Conservation (phyloP, 2,329 filamentous ascomycete genomes). For the Fusarium sp. region DNA sequence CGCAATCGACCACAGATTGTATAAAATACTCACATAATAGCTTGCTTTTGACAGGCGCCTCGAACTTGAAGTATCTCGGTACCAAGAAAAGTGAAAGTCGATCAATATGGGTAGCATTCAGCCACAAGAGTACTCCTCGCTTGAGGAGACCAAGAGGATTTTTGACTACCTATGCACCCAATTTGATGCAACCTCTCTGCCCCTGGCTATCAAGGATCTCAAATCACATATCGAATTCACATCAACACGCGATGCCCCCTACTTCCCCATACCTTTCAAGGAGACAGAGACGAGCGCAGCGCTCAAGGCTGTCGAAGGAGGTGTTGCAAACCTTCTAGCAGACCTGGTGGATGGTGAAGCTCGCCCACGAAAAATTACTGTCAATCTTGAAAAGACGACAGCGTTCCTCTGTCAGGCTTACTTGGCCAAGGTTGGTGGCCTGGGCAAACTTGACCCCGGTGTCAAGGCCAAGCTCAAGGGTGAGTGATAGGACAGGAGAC, state of each 20-base stretch:
- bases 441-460: slow-evolving; percentile 52
- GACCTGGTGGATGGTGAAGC: slow-evolving; percentile 36
- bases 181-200: slow-evolving; percentile 47
- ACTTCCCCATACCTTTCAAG: slow-evolving; percentile 62
- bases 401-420: slow-evolving; percentile 57
- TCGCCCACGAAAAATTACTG: slow-evolving; percentile 38
- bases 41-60: background rate
- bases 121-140: slow-evolving; percentile 33
- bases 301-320: slow-evolving; percentile 57
- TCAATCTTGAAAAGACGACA: slow-evolving; percentile 55
- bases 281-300: slow-evolving; percentile 59
- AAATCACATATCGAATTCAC: slow-evolving; percentile 48
- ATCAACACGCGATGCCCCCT: slow-evolving; percentile 51
- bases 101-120: slow-evolving; percentile 30
- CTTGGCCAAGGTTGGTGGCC: slow-evolving; percentile 52
- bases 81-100: background rate
- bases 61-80: background rate
- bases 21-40: slow-evolving; percentile 25
- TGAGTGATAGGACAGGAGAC: slow-evolving; percentile 4
- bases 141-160: slow-evolving; percentile 37
- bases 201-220: slow-evolving; percentile 43
- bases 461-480: slow-evolving; percentile 50
- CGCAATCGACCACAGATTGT: background rate
- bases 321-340: slow-evolving; percentile 49
- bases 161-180: slow-evolving; percentile 34